A percentile compares a stretch with the other conserved stretches of the same genome.
Evolutionary conservation across 2,329 filamentous ascomycete genomes (phyloP).

Genomic region (Blumeria graminis): DNA sequence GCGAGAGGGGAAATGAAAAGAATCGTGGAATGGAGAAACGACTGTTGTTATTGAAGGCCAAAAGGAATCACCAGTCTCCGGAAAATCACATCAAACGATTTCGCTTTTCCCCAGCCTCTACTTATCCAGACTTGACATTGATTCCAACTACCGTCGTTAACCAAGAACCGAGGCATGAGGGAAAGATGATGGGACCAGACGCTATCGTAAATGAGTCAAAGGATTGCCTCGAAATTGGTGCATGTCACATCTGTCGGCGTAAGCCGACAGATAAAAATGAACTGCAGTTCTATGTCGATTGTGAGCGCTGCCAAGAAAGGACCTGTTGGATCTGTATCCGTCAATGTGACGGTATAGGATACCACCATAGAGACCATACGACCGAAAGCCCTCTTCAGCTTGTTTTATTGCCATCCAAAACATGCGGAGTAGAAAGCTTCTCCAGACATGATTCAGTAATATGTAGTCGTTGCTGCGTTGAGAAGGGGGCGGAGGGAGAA

Average conservation of each 20-base stretch:
- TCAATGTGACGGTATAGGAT: slow-evolving; percentile 21
- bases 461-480: slow-evolving; percentile 45
- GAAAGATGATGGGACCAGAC: neutral
- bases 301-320: slow-evolving; percentile 33
- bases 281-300: slow-evolving; percentile 40
- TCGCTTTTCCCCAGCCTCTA: neutral
- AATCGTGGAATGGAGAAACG: too few species aligned
- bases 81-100: neutral
- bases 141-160: neutral
- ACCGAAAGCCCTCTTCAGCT: neutral
- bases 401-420: neutral
- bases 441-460: slow-evolving; percentile 20
- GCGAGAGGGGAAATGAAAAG: neutral
- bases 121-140: neutral
- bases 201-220: neutral
- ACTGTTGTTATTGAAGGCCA: neutral
- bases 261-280: slow-evolving; percentile 39
- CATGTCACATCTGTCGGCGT: slow-evolving; percentile 45
- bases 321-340: slow-evolving; percentile 48
- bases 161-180: neutral
- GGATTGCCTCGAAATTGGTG: slow-evolving; percentile 17
- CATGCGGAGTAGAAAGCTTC: slow-evolving; percentile 4
- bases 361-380: neutral
- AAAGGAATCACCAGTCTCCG: neutral
- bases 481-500: slow-evolving; percentile 37